Conservation (phyloP, 2,329 filamentous ascomycete species). For the Paecilomyces sp. region DNA sequence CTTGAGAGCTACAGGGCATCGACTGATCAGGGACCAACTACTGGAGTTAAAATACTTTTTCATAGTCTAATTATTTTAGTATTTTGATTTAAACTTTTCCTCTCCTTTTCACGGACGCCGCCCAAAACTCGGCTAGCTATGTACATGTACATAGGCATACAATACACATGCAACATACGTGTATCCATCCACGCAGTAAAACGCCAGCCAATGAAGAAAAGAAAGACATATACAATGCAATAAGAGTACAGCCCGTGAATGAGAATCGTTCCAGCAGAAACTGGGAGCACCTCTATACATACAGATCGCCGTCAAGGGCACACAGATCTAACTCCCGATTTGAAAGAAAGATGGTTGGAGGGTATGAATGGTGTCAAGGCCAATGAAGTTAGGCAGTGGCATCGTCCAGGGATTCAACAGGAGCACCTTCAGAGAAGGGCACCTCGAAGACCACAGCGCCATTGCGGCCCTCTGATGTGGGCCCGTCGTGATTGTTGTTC, state of each 20-base stretch:
- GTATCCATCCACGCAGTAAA: constrained; percentile 22
- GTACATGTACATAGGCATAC: constrained; percentile 15
- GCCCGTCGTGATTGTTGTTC: constrained; percentile 29
- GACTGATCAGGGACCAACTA: background rate
- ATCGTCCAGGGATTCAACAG: constrained; percentile 5
- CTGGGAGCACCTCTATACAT: background rate
- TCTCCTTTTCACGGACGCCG: background rate
- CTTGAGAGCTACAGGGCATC: background rate
- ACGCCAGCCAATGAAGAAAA: background rate
- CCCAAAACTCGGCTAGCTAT: constrained; percentile 5
- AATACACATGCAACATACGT: constrained; percentile 29
- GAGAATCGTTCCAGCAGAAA: background rate
- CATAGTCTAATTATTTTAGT: background rate
- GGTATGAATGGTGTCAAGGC: background rate
- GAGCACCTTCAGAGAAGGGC: constrained; percentile 32
- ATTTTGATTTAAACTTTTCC: background rate
- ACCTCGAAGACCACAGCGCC: constrained; percentile 86
- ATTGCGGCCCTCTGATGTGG: constrained; percentile 55
- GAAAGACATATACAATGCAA: background rate
- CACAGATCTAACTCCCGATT: background rate
- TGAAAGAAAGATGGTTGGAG: background rate
- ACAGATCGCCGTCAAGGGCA: background rate
- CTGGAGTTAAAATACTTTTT: background rate
- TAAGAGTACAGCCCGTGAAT: background rate
- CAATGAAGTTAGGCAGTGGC: background rate